Evolutionary conservation across 2,329 filamentous ascomycete genomes (phyloP).

Genomic region (Lachnellula cervina): DNA sequence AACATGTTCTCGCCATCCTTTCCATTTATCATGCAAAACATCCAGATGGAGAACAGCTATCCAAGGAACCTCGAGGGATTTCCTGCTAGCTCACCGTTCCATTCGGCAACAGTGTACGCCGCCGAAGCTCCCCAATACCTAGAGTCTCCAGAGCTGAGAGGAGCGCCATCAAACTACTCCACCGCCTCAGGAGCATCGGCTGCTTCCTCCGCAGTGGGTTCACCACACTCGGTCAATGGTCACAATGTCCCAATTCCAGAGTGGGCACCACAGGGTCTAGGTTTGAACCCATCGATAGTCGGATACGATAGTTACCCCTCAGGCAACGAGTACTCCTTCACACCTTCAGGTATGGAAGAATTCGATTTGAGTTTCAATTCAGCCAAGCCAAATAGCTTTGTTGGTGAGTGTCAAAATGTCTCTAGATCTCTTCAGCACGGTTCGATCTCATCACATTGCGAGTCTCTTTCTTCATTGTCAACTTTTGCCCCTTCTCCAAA

Average conservation of each 20-base stretch:
- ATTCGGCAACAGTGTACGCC: constrained; percentile 42
- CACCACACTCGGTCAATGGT: constrained; percentile 29
- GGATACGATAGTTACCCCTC: constrained; percentile 24
- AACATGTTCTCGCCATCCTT: constrained; percentile 40
- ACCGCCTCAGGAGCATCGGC: constrained; percentile 31
- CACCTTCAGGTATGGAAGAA: constrained; percentile 32
- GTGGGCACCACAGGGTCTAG: constrained; percentile 28
- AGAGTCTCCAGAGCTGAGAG: constrained; percentile 28
- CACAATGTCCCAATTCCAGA: constrained; percentile 26
- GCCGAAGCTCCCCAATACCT: constrained; percentile 30
- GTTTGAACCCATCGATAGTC: constrained; percentile 30
- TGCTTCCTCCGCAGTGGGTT: constrained; percentile 31
- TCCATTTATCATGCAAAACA: constrained; percentile 38
- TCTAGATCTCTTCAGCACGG: constrained; percentile 32
- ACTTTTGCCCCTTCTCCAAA: constrained; percentile 24
- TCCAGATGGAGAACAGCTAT: constrained; percentile 39
- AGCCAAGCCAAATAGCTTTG: constrained; percentile 39
- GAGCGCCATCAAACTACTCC: constrained; percentile 29
- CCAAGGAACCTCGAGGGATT: constrained; percentile 30
- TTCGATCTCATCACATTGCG: constrained; percentile 23
- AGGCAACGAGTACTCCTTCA: constrained; percentile 28
- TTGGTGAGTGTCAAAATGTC: constrained; percentile 40
- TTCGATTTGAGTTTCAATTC: constrained; percentile 34
- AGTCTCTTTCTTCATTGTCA: constrained; percentile 26
- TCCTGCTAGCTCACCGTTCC: constrained; percentile 42